phyloP scores from a whole-genome alignment of 2,329 filamentous ascomycete genomes.

The Reticulascus tulasneorum region DNA sequence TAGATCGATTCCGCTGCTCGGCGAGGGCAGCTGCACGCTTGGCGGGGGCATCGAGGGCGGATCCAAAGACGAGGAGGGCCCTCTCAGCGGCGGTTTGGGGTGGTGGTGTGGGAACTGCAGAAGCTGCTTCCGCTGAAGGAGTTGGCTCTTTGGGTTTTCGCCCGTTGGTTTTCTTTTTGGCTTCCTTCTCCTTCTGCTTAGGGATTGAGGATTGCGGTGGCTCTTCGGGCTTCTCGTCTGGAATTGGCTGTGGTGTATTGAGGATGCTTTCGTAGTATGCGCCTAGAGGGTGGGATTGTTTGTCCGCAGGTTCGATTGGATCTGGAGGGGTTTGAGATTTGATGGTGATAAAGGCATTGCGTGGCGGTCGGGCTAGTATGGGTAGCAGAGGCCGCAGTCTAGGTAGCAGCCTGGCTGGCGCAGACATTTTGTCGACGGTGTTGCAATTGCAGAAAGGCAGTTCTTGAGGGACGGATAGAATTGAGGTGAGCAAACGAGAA shows the following conservation, averaged over 20 bases:
- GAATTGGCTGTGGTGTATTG: slow-evolving; percentile 37
- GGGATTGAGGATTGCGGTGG: slow-evolving; percentile 35
- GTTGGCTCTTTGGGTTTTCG: slow-evolving; percentile 17
- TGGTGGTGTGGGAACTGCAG: slow-evolving; percentile 27
- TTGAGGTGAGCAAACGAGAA: too few relatives aligned
- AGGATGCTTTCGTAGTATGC: slow-evolving; percentile 58
- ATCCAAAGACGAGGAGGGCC: slow-evolving; percentile 74
- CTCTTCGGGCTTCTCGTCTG: slow-evolving; percentile 37
- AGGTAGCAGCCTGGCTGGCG: slow-evolving; percentile 24
- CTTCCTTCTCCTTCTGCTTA: slow-evolving; percentile 16
- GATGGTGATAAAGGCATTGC: slow-evolving; percentile 20
- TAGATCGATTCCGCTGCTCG: slow-evolving; percentile 54
- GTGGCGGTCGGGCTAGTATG: slow-evolving; percentile 20
- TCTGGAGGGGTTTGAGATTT: slow-evolving; percentile 21
- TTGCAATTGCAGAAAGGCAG: slow-evolving; percentile 5
- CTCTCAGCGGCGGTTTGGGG: slow-evolving; percentile 49
- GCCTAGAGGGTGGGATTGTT: slow-evolving; percentile 47
- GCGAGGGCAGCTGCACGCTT: slow-evolving; percentile 60
- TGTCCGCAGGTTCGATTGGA: slow-evolving; percentile 21
- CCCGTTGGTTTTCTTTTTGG: too few relatives aligned
- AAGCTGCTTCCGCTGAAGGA: slow-evolving; percentile 16
- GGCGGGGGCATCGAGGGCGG: slow-evolving; percentile 68
- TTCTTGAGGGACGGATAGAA: too few relatives aligned
- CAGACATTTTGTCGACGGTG: slow-evolving; percentile 22
- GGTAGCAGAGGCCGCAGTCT: slow-evolving; percentile 24